A percentile compares a stretch with the other conserved stretches of the same genome.
Evolutionary conservation across 139 green algal species (phyloP).

Genomic region (Haematococcus sp.): DNA sequence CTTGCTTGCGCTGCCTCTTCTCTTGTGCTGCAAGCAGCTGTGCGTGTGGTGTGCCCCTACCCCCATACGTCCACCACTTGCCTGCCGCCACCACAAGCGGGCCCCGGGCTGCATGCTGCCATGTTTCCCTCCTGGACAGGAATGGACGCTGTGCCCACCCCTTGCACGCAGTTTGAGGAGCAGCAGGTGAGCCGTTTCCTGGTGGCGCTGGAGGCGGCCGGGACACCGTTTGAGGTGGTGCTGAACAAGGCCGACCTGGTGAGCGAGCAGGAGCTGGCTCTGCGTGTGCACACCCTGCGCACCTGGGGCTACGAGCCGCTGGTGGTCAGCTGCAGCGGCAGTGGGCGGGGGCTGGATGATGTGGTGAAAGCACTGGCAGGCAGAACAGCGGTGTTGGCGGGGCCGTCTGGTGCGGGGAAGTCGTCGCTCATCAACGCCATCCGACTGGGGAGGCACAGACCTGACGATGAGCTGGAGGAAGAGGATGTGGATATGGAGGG

Average conservation of each 20-base stretch:
- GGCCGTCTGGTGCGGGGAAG: constrained; percentile 93
- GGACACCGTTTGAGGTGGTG: constrained; percentile 78
- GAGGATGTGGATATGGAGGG: neutral
- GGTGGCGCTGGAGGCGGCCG: constrained; percentile 70
- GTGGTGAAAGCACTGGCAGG: constrained; percentile 49
- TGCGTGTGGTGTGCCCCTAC: too few relatives aligned
- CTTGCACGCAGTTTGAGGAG: constrained; percentile 64
- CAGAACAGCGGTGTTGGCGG: constrained; percentile 76
- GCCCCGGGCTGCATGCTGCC: too few relatives aligned
- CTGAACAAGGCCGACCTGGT: constrained; percentile 87
- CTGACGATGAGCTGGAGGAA: constrained; percentile 13
- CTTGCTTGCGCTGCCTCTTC: too few relatives aligned
- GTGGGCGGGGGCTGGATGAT: constrained; percentile 54
- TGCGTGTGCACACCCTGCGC: constrained; percentile 26
- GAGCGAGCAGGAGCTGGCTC: constrained; percentile 6
- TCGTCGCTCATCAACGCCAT: constrained; percentile 93
- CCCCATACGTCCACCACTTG: too few relatives aligned
- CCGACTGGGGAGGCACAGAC: constrained; percentile 33
- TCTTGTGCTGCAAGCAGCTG: too few relatives aligned
- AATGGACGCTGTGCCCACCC: too few relatives aligned
- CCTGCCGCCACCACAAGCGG: too few relatives aligned
- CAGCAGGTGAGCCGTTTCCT: constrained; percentile 84
- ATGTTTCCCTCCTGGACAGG: too few relatives aligned
- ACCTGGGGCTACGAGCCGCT: constrained; percentile 83
- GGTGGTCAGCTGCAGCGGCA: constrained; percentile 62